Evolutionary conservation across 768 basidiomycete species (phyloP).

Genomic region (Rhodocollybia butyracea): DNA sequence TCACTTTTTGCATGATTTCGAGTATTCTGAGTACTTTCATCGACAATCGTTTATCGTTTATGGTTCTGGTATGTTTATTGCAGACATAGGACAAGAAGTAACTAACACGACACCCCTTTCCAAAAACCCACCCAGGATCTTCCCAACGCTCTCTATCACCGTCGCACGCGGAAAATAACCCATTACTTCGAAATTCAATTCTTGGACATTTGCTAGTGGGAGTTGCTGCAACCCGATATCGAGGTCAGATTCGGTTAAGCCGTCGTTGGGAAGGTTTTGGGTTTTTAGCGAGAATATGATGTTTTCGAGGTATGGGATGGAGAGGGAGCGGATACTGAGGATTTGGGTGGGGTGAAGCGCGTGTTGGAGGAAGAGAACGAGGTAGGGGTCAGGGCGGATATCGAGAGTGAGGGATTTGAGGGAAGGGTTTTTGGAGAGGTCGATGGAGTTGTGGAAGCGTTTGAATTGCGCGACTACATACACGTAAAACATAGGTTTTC

Average conservation of each 20-base stretch:
- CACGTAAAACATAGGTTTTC: neutral
- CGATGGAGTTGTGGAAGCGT: conserved; percentile 1
- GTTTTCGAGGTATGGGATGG: neutral
- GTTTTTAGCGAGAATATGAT: neutral
- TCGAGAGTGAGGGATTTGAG: neutral
- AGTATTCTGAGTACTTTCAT: too few relatives aligned
- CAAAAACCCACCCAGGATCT: neutral
- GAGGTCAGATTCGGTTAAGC: neutral
- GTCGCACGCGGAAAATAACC: neutral
- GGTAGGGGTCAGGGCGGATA: neutral
- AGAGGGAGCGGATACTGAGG: neutral
- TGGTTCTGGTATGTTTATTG: neutral
- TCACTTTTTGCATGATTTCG: too few relatives aligned
- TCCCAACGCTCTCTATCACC: neutral
- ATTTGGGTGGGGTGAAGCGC: neutral
- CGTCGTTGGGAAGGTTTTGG: neutral
- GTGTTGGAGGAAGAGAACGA: conserved; percentile 3
- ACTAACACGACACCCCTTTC: neutral
- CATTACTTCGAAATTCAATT: neutral
- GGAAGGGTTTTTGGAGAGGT: neutral
- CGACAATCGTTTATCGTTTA: too few relatives aligned
- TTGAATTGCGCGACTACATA: neutral
- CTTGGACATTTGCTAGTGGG: neutral
- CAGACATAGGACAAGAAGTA: neutral
- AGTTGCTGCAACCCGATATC: neutral